These are phyloP conservation scores for Pseudocercospora musae DNA, from an alignment of 2,329 filamentous ascomycete genomes.

Conservation along the genomic window DNA sequence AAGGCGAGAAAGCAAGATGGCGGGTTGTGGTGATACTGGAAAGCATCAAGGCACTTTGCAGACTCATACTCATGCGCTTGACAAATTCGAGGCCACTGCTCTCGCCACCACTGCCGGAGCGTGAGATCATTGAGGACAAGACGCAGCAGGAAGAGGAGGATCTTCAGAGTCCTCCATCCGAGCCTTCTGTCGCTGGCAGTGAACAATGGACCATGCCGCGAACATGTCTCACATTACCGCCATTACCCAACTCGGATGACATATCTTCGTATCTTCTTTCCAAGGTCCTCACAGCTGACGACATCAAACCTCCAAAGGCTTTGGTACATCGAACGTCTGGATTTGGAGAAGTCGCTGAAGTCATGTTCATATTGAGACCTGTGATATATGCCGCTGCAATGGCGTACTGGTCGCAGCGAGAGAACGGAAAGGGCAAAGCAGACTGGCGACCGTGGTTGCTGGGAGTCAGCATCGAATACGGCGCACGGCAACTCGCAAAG, in stretches of 20 bases:
- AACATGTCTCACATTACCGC: constrained; percentile 80
- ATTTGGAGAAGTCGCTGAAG: constrained; percentile 78
- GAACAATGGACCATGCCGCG: constrained; percentile 85
- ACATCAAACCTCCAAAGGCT: constrained; percentile 86
- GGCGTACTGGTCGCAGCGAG: constrained; percentile 56
- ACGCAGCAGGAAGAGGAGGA: constrained; percentile 31
- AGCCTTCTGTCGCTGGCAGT: constrained; percentile 39
- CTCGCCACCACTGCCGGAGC: constrained; percentile 78
- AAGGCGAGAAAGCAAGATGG: constrained; percentile 79
- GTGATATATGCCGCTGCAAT: constrained; percentile 82
- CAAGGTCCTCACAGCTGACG: constrained; percentile 89
- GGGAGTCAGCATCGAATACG: constrained; percentile 79
- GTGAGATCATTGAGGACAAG: constrained; percentile 63
- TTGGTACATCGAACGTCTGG: constrained; percentile 74
- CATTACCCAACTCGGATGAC: constrained; percentile 74
- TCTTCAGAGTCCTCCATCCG: constrained; percentile 47
- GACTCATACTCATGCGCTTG: constrained; percentile 73
- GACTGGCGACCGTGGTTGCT: constrained; percentile 92
- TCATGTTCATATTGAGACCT: constrained; percentile 87
- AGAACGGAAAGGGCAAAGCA: constrained; percentile 67
- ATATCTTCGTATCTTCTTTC: constrained; percentile 84
- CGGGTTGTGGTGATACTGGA: constrained; percentile 82
- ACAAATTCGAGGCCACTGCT: constrained; percentile 81
- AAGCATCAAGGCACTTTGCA: constrained; percentile 78
- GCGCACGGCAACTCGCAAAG: constrained; percentile 78